Evolutionary conservation across 2,329 filamentous ascomycete species (phyloP).

Genomic region (Coniochaeta pulveracea): DNA sequence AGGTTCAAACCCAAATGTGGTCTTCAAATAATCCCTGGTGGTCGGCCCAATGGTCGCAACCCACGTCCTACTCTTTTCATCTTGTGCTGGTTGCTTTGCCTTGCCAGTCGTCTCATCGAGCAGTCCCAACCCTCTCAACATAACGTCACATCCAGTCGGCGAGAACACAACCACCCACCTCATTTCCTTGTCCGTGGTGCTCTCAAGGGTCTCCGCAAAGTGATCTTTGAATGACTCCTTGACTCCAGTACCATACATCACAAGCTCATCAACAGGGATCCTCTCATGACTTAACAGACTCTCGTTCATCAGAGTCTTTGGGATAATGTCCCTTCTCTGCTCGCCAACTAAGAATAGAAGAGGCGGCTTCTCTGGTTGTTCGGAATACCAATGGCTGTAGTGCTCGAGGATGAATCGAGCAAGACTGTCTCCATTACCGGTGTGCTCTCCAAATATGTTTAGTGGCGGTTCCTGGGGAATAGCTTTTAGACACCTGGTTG

Average conservation of each 20-base stretch:
- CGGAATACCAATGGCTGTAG: constrained; percentile 46
- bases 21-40: constrained; percentile 62
- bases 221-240: constrained; percentile 66
- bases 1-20: constrained; percentile 54
- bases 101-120: constrained; percentile 34
- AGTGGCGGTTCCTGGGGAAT: constrained; percentile 37
- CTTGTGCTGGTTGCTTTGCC: constrained; percentile 16
- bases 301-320: constrained; percentile 58
- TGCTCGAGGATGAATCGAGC: constrained; percentile 69
- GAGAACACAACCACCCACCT: constrained; percentile 73
- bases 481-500: constrained; percentile 59
- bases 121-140: constrained; percentile 42
- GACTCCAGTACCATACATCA: constrained; percentile 79
- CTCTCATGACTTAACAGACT: constrained; percentile 33
- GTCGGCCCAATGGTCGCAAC: constrained; percentile 91
- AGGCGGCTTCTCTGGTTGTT: constrained; percentile 37
- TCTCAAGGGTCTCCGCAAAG: constrained; percentile 41
- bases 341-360: constrained; percentile 86
- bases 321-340: constrained; percentile 81
- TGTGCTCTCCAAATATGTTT: constrained; percentile 65
- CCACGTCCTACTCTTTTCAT: constrained; percentile 33
- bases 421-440: constrained; percentile 74
- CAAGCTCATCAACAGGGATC: constrained; percentile 64
- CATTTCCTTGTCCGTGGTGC: constrained; percentile 24
- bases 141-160: constrained; percentile 50